phyloP scores from a whole-genome alignment of 2,329 filamentous ascomycete species.

The Diaporthe ampelina region DNA sequence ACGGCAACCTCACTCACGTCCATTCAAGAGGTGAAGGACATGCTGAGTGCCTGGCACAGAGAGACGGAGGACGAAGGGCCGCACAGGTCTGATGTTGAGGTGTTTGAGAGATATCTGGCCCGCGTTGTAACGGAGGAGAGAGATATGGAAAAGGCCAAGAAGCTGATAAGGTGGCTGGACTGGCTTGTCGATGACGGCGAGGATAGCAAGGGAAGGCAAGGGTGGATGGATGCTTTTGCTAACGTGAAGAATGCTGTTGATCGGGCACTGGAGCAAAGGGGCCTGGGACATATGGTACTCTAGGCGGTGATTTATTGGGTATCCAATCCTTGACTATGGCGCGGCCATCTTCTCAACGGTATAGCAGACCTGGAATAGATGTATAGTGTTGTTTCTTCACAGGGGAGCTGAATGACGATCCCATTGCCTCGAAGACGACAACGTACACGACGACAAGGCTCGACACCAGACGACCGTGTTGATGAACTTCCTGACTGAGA shows the following conservation, averaged over 20 bases:
- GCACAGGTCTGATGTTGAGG: slow-evolving; percentile 81
- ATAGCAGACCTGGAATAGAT: neutral
- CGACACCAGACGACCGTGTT: no score
- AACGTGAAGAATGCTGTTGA: slow-evolving; percentile 66
- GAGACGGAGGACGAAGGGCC: slow-evolving; percentile 82
- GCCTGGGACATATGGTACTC: slow-evolving; percentile 68
- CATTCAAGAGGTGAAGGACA: slow-evolving; percentile 75
- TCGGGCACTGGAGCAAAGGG: slow-evolving; percentile 67
- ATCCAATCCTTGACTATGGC: slow-evolving; percentile 6
- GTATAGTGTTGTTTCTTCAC: neutral
- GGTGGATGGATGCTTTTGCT: slow-evolving; percentile 62
- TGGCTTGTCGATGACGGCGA: slow-evolving; percentile 63
- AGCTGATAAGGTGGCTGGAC: slow-evolving; percentile 82
- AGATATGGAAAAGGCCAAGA: slow-evolving; percentile 90
- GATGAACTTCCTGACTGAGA: no score
- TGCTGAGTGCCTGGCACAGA: slow-evolving; percentile 81
- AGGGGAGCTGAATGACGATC: neutral
- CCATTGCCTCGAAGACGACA: no score
- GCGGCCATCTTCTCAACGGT: neutral
- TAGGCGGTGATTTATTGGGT: slow-evolving; percentile 44
- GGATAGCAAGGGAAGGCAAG: slow-evolving; percentile 52
- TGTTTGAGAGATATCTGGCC: slow-evolving; percentile 79
- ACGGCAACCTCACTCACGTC: slow-evolving; percentile 58
- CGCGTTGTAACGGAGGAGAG: slow-evolving; percentile 82
- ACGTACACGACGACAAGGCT: no score